These are phyloP conservation scores for Entophlyctis luteolus DNA, from an alignment of 192 early-diverging fungal species.

Conservation along the genomic window DNA sequence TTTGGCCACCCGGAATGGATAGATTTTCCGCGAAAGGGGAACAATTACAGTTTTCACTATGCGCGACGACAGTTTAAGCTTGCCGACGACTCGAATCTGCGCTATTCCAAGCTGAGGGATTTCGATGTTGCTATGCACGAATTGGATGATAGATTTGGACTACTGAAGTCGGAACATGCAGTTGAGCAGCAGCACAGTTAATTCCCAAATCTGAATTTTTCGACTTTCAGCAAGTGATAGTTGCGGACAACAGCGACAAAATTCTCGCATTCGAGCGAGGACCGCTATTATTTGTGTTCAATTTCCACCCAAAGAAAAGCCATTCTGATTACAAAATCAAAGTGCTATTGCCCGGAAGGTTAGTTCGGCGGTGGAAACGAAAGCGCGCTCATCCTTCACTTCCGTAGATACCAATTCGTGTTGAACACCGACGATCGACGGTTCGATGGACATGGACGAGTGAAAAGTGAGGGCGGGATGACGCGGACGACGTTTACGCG, in stretches of 20 bases:
- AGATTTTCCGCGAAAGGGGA: conserved; percentile 94
- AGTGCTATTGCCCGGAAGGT: conserved; percentile 62
- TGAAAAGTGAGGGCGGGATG: conserved; percentile 55
- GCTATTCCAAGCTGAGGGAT: conserved; percentile 88
- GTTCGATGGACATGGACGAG: conserved; percentile 77
- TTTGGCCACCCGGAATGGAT: conserved; percentile 99
- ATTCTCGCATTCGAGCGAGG: conserved; percentile 89
- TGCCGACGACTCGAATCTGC: conserved; percentile 74
- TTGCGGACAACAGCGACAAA: conserved; percentile 91
- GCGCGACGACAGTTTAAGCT: conserved; percentile 95
- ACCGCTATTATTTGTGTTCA: conserved; percentile 86
- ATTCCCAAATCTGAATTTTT: neutral
- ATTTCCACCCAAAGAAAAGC: conserved; percentile 83
- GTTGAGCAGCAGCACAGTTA: too few relatives aligned
- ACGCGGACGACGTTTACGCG: too few relatives aligned
- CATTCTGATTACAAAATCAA: conserved; percentile 87
- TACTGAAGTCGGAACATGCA: conserved; percentile 60
- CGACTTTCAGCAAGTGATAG: conserved; percentile 70
- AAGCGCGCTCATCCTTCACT: neutral
- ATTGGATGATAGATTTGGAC: conserved; percentile 65
- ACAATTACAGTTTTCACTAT: conserved; percentile 85
- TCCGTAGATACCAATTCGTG: conserved; percentile 55
- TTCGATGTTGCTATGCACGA: conserved; percentile 84
- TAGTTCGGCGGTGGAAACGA: neutral
- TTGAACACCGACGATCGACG: conserved; percentile 72